Base-by-base conservation (phyloP, 2,329 filamentous ascomycete species). In the Oidium heveae region DNA sequence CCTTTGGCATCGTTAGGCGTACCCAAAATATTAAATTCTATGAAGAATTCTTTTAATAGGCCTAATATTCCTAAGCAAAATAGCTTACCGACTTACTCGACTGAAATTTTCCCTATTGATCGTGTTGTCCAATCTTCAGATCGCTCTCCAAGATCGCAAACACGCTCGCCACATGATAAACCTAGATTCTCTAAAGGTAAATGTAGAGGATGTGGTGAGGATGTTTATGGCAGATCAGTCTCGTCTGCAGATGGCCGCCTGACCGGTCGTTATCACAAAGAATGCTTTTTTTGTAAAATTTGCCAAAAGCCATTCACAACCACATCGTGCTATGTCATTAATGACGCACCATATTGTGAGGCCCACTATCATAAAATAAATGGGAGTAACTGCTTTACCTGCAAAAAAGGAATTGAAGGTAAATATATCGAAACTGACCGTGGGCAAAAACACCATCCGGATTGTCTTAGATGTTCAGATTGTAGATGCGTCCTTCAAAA, bases 281-380 rank as follows among this genome's bases (percentile, higher is more conserved):
- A 82, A 4, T 98, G 89, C 66, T 96, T 98, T 65, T 84, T 89
- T 12, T 98, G 91, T 72, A 77, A 79, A 4, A 87, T 83, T 1
- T 98, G 91, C 70, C 72, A 73, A 12, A 74, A 80, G 54, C 82
- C 87, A 0, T 98, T 96, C 64, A 72, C 80, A 20, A 94, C 87
- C 0, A 77, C 86, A 1, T 87, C 91, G 56, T 96, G 96, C 62
- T 98, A 98, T 65, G 88, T 98, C 12, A 76, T 87, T 57, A 70
- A 83, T 59, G 86, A 98, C 68, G 74, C 79, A 56, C 91, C 91
- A 0, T 95, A 89, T 68, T 96, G 91, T 67, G 82, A 86, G 60
- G 79, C 81, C 52, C 87, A 96, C 67, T 98, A 96, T 65, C 91
- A 98, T 69, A 77, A 84, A 66, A 74, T 91, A 36, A 96, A 96